phyloP scores from a whole-genome alignment of 1,139 yeast species.

The Pichia sp. region DNA sequence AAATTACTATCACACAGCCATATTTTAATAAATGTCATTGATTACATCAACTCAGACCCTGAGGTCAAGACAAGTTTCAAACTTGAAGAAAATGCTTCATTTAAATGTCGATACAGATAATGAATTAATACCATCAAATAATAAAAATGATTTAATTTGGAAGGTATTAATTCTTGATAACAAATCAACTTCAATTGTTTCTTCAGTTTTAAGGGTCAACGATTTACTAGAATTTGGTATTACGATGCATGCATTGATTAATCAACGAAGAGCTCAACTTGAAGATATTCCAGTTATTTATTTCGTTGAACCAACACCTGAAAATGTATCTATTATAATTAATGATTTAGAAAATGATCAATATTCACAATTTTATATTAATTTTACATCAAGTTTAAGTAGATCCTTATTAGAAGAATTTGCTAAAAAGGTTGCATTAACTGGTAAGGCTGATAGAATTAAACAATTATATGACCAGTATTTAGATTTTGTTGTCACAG shows the following conservation, averaged over 20 bases:
- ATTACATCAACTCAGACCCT: slow-evolving; percentile 16
- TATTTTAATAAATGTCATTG: slow-evolving; percentile 16
- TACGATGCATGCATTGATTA: slow-evolving; percentile 76
- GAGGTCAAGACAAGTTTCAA: slow-evolving; percentile 26
- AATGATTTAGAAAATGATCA: slow-evolving; percentile 67
- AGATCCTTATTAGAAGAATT: slow-evolving; percentile 81
- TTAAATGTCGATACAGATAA: slow-evolving; percentile 63
- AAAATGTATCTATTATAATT: slow-evolving; percentile 61
- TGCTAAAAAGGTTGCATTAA: slow-evolving; percentile 72
- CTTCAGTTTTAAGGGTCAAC: slow-evolving; percentile 84
- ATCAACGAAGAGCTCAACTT: slow-evolving; percentile 64
- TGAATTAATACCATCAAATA: slow-evolving; percentile 41
- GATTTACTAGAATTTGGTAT: slow-evolving; percentile 85
- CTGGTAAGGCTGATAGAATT: slow-evolving; percentile 64
- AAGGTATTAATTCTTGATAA: slow-evolving; percentile 83
- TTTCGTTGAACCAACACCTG: slow-evolving; percentile 81
- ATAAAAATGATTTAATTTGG: slow-evolving; percentile 71
- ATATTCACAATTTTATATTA: slow-evolving; percentile 75
- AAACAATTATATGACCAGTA: slow-evolving; percentile 92
- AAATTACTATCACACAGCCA: not conserved
- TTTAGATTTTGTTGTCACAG: slow-evolving; percentile 85
- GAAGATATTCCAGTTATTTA: slow-evolving; percentile 95
- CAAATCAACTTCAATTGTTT: slow-evolving; percentile 76
- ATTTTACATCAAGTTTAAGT: slow-evolving; percentile 74
- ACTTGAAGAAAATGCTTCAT: slow-evolving; percentile 64